phyloP scores from a whole-genome alignment of 805 yeast genomes.

The Cyberlindnera nakhonratchasimensis region DNA sequence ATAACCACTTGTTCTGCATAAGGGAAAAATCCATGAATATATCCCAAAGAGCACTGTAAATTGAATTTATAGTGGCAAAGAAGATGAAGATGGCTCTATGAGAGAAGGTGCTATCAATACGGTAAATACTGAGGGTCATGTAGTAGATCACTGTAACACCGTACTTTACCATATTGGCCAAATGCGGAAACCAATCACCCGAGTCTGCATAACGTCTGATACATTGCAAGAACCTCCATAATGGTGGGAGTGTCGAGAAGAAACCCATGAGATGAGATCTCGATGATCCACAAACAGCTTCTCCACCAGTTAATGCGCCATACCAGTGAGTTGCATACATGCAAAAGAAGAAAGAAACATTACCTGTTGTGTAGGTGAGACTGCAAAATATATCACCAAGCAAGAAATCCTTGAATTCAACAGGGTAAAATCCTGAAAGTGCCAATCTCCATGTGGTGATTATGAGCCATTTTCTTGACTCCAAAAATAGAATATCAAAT shows the following conservation, averaged over 20 bases:
- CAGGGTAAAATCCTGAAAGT: conserved; percentile 86
- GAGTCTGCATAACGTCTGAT: conserved; percentile 88
- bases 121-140: conserved; percentile 69
- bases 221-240: conserved; percentile 91
- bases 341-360: conserved; percentile 82
- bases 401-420: conserved; percentile 92
- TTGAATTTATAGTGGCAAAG: conserved; percentile 71
- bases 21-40: conserved; percentile 95
- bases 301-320: conserved; percentile 39
- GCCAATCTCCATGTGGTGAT: conserved; percentile 67
- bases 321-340: conserved; percentile 72
- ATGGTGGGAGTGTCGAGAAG: conserved; percentile 76
- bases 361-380: conserved; percentile 82
- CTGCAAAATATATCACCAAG: conserved; percentile 90
- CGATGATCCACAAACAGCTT: conserved; percentile 66
- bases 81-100: conserved; percentile 59
- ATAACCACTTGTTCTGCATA: conserved; percentile 58
- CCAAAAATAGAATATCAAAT: conserved; percentile 47
- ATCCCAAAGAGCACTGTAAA: conserved; percentile 79
- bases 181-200: conserved; percentile 94
- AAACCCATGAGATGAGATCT: conserved; percentile 79
- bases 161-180: conserved; percentile 85
- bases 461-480: conserved; percentile 77
- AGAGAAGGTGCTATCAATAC: conserved; percentile 47
- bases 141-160: conserved; percentile 62